Evolutionary conservation across 305 asterid genomes (phyloP).

Genomic region (Ruellia speciosa): DNA sequence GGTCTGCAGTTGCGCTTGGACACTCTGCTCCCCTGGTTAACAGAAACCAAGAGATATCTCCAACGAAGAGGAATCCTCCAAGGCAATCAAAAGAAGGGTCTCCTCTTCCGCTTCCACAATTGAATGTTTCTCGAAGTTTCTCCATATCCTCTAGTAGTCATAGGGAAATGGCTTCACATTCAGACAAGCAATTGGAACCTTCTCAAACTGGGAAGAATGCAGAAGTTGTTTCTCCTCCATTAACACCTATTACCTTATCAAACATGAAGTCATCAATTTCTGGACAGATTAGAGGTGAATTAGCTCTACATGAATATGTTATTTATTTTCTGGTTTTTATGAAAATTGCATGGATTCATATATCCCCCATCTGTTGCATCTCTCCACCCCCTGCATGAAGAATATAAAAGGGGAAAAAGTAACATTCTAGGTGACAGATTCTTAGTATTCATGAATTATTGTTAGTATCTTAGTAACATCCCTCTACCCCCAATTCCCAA

Average conservation of each 20-base stretch:
- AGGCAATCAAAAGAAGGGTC: slow-evolving; percentile 47
- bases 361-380: too few relatives aligned
- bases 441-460: too few relatives aligned
- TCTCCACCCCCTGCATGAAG: too few relatives aligned
- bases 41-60: slow-evolving; percentile 59
- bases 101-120: slow-evolving; percentile 68
- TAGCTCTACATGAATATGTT: slow-evolving; percentile 8
- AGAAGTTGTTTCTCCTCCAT: slow-evolving; percentile 71
- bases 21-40: slow-evolving; percentile 78
- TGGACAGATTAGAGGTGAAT: slow-evolving; percentile 55
- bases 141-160: slow-evolving; percentile 67
- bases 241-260: slow-evolving; percentile 63
- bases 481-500: too few relatives aligned
- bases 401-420: too few relatives aligned
- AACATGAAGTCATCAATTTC: slow-evolving; percentile 44
- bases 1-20: slow-evolving; percentile 43
- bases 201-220: slow-evolving; percentile 38
- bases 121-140: slow-evolving; percentile 70
- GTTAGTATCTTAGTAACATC: too few relatives aligned
- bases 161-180: slow-evolving; percentile 39
- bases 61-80: slow-evolving; percentile 45
- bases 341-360: not conserved
- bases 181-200: slow-evolving; percentile 52
- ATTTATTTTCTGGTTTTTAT: slow-evolving; percentile 9
- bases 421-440: too few relatives aligned